These are phyloP conservation scores for Halophytophthora batemanensis DNA, from an alignment of 352 stramenopile genomes.

Conservation along the genomic window DNA sequence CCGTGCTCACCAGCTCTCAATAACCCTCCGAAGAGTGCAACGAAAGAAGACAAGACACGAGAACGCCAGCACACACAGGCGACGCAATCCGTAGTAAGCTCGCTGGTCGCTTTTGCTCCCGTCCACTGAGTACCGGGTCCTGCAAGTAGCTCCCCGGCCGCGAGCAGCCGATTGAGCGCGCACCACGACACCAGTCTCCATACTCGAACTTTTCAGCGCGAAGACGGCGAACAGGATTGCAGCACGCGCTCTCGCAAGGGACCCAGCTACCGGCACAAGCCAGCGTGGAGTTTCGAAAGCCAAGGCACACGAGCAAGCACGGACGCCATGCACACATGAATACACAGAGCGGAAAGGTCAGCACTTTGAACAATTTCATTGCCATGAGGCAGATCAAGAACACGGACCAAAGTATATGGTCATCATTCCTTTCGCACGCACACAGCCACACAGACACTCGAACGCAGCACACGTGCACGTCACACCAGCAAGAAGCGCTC, in stretches of 20 bases:
- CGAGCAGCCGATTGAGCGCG: slow-evolving; percentile 13
- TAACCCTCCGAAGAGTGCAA: slow-evolving; percentile 15
- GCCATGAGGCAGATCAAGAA: slow-evolving; percentile 90
- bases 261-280: slow-evolving; percentile 48
- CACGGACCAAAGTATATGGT: slow-evolving; percentile 91
- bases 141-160: slow-evolving; percentile 54
- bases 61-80: slow-evolving; percentile 24
- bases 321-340: slow-evolving; percentile 19
- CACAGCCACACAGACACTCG: slow-evolving; percentile 19
- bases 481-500: slow-evolving; percentile 73
- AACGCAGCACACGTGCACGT: too few species aligned
- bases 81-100: slow-evolving; percentile 86
- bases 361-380: slow-evolving; percentile 90
- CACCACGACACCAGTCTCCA: slow-evolving; percentile 11
- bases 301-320: slow-evolving; percentile 32
- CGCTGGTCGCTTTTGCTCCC: slow-evolving; percentile 80
- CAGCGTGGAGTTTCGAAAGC: slow-evolving; percentile 88
- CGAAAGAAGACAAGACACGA: slow-evolving; percentile 11
- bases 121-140: slow-evolving; percentile 84
- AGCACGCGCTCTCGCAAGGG: slow-evolving; percentile 23
- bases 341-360: slow-evolving; percentile 45
- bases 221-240: slow-evolving; percentile 22
- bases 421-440: slow-evolving; percentile 58
- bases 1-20: not conserved
- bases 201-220: slow-evolving; percentile 83